Base-by-base conservation (phyloP, 805 yeast species). In the Starmera pachycereana region DNA sequence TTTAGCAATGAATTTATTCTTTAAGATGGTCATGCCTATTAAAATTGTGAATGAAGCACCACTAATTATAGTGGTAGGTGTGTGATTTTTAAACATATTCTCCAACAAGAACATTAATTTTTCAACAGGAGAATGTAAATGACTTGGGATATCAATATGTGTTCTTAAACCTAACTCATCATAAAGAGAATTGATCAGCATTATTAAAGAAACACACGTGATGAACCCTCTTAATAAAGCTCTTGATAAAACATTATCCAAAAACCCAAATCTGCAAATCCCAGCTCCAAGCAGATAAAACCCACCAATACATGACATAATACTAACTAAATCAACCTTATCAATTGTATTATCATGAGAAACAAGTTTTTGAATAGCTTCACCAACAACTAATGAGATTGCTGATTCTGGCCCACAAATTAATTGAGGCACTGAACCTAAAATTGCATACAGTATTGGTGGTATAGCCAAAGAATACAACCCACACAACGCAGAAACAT, bases 331-430 rank as follows among this genome's bases (percentile, higher is more conserved):
- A 46, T 78, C 81, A 30, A 76, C 68, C 0, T 76, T 65, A 35
- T 63, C 63, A 11, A 74, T 49, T 22, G 58, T 62, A 11, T 50
- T 62, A 44, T 63, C 62, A 48, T 64, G 76, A 18, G 63, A 68
- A 19, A 69, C 49, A 36, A 69, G 56, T n/a, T 69, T 74, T 43
- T 80, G 82, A 9, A 85, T 74, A 0, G 81, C 76, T 50, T 82
- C 90, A 2, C 96, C 96, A 22, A 83, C 78, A 12, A 88, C 77
- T 50, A 89, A 65, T 0, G 94, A 84, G 8, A 86, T 77, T 1
- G 95, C 89, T 14, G 90, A 89, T 57, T 88, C 94, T 1, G 96
- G 96, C 0, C 96, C 96, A 14, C 88, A 94, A 32, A 87, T 78
- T 81, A 88, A 76, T 43, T 80, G 81, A 0, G 96, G 96, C 1